A percentile compares a stretch with the other conserved stretches of the same genome.
Conservation (phyloP, 192 early-diverging fungal species). For the Coemansia furcata region DNA sequence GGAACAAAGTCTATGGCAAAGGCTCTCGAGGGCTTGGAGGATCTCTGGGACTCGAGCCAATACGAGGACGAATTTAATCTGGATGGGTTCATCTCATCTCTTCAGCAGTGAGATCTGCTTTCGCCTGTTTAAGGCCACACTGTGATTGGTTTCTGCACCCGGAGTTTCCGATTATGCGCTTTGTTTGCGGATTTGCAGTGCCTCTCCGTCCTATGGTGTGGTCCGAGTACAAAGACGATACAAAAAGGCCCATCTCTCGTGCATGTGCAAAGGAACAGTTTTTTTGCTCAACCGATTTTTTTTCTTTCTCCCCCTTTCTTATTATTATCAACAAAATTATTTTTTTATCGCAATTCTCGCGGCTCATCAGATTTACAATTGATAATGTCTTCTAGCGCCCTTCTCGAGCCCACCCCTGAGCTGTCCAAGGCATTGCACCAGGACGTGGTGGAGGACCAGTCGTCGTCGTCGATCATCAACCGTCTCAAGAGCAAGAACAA, state of each 20-base stretch:
- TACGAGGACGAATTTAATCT: conserved; percentile 84
- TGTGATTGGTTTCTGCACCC: background rate
- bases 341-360: background rate
- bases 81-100: conserved; percentile 68
- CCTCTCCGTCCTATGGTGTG: background rate
- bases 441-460: conserved; percentile 36
- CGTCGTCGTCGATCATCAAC: conserved; percentile 39
- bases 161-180: background rate
- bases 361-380: background rate
- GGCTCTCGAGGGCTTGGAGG: conserved; percentile 67
- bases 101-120: conserved; percentile 27
- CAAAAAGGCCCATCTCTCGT: background rate
- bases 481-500: conserved; percentile 61
- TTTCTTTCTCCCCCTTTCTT: background rate
- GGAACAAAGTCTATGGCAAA: conserved; percentile 39
- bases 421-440: conserved; percentile 48
- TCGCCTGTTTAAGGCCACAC: too few species aligned
- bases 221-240: background rate
- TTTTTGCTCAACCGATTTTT: background rate
- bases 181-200: conserved; percentile 3
- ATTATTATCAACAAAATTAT: background rate
- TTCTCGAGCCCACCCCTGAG: conserved; percentile 52
- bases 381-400: conserved; percentile 16
- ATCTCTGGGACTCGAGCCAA: conserved; percentile 88
- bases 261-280: background rate